Evolutionary conservation across 768 basidiomycete genomes (phyloP).

Genomic region (Psilocybe subaeruginosa): DNA sequence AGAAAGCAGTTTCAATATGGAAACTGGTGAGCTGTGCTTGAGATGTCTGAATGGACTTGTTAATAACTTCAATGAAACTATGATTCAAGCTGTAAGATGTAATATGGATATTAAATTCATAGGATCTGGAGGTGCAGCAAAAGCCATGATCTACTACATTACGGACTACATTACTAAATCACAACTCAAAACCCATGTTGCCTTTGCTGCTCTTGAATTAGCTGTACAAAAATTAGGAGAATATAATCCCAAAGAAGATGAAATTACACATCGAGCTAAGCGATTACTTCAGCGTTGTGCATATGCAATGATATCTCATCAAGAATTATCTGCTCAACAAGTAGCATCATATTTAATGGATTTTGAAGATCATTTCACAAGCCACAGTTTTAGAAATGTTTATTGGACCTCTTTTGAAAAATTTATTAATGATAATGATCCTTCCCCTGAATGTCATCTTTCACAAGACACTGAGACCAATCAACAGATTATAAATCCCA

Average conservation of each 20-base stretch:
- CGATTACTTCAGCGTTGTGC: conserved; percentile 39
- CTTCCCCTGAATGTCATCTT: conserved; percentile 27
- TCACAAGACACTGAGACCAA: too few species aligned
- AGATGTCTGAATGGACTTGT: conserved; percentile 40
- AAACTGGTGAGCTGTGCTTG: conserved; percentile 33
- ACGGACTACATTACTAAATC: conserved; percentile 53
- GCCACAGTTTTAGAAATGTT: conserved; percentile 33
- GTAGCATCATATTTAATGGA: conserved; percentile 37
- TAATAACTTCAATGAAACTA: conserved; percentile 45
- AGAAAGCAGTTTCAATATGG: conserved; percentile 25
- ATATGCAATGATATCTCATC: conserved; percentile 35
- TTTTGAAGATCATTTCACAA: conserved; percentile 38
- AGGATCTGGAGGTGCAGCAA: conserved; percentile 40
- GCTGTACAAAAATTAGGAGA: conserved; percentile 33
- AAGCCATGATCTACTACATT: conserved; percentile 29
- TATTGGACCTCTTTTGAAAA: conserved; percentile 38
- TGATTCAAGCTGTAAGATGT: conserved; percentile 36
- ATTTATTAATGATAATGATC: conserved; percentile 22
- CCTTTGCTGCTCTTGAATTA: conserved; percentile 38
- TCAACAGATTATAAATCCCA: too few species aligned
- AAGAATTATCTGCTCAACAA: conserved; percentile 43
- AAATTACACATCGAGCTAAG: conserved; percentile 25
- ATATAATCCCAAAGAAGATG: conserved; percentile 20
- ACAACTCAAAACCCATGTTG: conserved; percentile 42
- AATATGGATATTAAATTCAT: conserved; percentile 56